These are phyloP conservation scores for Biscogniauxia mediterranea DNA, from an alignment of 2,329 filamentous ascomycete genomes.

Conservation along the genomic window DNA sequence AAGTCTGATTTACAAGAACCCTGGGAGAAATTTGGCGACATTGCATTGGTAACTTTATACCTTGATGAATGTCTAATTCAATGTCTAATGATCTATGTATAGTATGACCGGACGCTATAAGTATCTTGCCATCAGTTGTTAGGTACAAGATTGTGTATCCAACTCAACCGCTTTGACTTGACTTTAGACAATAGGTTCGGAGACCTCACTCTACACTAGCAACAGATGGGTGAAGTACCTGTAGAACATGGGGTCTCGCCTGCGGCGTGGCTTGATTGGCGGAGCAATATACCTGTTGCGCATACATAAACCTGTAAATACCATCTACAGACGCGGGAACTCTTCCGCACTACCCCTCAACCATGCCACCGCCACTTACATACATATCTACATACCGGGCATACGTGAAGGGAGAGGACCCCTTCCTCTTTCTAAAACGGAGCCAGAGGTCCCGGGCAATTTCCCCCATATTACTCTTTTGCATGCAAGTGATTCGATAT, in stretches of 20 bases:
- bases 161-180: no score
- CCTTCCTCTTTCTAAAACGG: conserved; percentile 8
- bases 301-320: neutral
- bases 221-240: neutral
- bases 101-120: no score
- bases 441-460: conserved; percentile 15
- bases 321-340: conserved; percentile 3
- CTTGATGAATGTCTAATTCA: no score
- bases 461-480: neutral
- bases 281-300: neutral
- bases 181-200: no score
- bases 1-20: no score
- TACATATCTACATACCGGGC: neutral
- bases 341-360: conserved; percentile 1
- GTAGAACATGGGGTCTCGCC: neutral
- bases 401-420: neutral
- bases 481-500: conserved; percentile 1
- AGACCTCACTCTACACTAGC: neutral
- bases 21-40: no score
- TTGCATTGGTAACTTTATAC: no score
- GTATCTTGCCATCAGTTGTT: no score
- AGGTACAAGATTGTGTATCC: no score
- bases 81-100: no score
- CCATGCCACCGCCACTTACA: conserved; percentile 4
- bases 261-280: conserved; percentile 16